Conservation (phyloP, 139 green algal species). For the Picochlorum sp. region DNA sequence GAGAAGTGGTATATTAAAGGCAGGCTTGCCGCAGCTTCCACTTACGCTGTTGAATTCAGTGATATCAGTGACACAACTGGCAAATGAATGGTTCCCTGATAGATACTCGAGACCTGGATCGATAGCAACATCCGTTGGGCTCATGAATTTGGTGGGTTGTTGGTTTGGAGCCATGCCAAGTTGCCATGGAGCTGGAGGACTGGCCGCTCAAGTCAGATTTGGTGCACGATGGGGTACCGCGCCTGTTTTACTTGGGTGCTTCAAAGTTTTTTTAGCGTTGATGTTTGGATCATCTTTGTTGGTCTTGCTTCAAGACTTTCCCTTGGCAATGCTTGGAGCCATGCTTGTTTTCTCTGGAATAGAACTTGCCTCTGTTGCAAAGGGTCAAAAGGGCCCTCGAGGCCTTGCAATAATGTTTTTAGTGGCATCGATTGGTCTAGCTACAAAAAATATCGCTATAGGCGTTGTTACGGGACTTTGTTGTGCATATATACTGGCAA, state of each 20-base stretch:
- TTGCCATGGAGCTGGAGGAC: slow-evolving; percentile 68
- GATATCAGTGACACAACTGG: slow-evolving; percentile 61
- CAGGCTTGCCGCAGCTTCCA: slow-evolving; percentile 39
- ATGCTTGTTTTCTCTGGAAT: slow-evolving; percentile 53
- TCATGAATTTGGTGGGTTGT: slow-evolving; percentile 62
- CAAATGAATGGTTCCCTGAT: slow-evolving; percentile 48
- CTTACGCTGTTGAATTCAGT: slow-evolving; percentile 71
- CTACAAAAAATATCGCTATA: slow-evolving; percentile 36
- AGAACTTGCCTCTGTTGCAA: slow-evolving; percentile 44
- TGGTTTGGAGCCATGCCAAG: slow-evolving; percentile 71
- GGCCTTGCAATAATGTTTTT: slow-evolving; percentile 52
- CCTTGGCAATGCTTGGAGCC: slow-evolving; percentile 41
- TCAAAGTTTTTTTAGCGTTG: slow-evolving; percentile 60
- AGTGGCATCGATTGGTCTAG: slow-evolving; percentile 46
- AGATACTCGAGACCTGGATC: slow-evolving; percentile 9
- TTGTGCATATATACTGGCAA: background rate
- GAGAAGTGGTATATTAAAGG: slow-evolving; percentile 18
- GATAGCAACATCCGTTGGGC: slow-evolving; percentile 51
- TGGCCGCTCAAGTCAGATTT: slow-evolving; percentile 70
- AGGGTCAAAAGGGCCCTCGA: slow-evolving; percentile 18
- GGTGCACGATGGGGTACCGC: slow-evolving; percentile 55
- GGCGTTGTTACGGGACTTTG: slow-evolving; percentile 46
- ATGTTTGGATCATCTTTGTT: slow-evolving; percentile 55
- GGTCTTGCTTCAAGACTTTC: slow-evolving; percentile 49
- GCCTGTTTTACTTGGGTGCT: slow-evolving; percentile 53